These are phyloP conservation scores for Bassia scoparia DNA, from an alignment of 148 eudicot species.

Conservation along the genomic window DNA sequence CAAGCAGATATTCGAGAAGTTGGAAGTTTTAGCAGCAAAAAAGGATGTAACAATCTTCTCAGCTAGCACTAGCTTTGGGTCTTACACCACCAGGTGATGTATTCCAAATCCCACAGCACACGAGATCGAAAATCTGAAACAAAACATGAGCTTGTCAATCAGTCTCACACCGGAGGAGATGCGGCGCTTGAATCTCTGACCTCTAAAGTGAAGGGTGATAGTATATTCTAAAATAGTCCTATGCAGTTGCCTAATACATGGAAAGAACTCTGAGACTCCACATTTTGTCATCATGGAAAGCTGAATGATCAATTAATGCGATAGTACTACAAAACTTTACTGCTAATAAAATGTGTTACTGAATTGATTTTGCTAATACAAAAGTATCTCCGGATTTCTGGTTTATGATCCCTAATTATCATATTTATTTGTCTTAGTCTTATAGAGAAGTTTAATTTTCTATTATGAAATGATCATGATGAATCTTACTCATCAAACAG, in stretches of 20 bases:
- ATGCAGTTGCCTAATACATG: constrained; percentile 3
- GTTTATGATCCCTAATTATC: too few relatives aligned
- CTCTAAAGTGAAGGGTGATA: constrained; percentile 27
- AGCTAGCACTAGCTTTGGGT: constrained; percentile 28
- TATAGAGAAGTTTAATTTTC: too few relatives aligned
- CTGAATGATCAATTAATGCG: too few relatives aligned
- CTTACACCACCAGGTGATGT: constrained; percentile 32
- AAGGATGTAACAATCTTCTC: constrained; percentile 29
- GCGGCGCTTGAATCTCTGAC: constrained; percentile 23
- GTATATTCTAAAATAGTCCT: neutral
- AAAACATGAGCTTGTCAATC: constrained; percentile 23
- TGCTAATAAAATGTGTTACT: too few relatives aligned
- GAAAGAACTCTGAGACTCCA: constrained; percentile 26
- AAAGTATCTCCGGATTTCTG: too few relatives aligned
- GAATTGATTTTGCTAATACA: too few relatives aligned
- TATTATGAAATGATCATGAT: too few relatives aligned
- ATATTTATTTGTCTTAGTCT: too few relatives aligned
- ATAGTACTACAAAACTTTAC: too few relatives aligned
- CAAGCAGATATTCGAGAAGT: constrained; percentile 13
- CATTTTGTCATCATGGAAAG: constrained; percentile 31
- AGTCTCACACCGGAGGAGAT: constrained; percentile 23
- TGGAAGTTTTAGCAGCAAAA: constrained; percentile 24
- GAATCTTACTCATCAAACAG: too few relatives aligned
- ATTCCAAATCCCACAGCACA: constrained; percentile 32
- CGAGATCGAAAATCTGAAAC: constrained; percentile 21